Conservation (phyloP, 164 flowering plant species). For the Aristolochia californica region DNA sequence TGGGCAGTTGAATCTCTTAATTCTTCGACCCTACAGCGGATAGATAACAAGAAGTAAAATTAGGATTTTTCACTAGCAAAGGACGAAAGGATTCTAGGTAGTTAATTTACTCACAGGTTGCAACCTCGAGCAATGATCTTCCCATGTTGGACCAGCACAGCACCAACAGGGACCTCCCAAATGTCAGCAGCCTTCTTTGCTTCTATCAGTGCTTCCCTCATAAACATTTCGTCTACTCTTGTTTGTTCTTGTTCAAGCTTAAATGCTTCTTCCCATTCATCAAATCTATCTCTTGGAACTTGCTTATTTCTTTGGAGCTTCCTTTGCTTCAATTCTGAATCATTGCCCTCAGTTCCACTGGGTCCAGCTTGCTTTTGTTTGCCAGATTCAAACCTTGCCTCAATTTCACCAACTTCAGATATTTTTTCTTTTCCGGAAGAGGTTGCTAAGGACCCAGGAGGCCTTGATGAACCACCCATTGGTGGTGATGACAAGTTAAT, state of each 20-base stretch:
- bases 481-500: not conserved
- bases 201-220: slow-evolving; percentile 88
- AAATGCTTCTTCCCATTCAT: slow-evolving; percentile 95
- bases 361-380: slow-evolving; percentile 14
- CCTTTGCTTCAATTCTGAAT: slow-evolving; percentile 39
- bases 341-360: no score
- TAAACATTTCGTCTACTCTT: slow-evolving; percentile 72
- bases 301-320: slow-evolving; percentile 56
- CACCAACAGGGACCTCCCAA: slow-evolving; percentile 99
- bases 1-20: slow-evolving; percentile 91
- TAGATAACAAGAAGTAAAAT: not conserved
- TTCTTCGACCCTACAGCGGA: slow-evolving; percentile 72
- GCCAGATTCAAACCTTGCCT: slow-evolving; percentile 14
- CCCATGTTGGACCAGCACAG: slow-evolving; percentile 78
- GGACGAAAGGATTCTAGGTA: not conserved
- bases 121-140: slow-evolving; percentile 84
- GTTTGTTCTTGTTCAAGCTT: slow-evolving; percentile 59
- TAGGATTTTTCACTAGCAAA: not conserved
- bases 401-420: slow-evolving; percentile 9
- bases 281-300: slow-evolving; percentile 62
- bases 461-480: slow-evolving; percentile 1
- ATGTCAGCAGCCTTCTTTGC: slow-evolving; percentile 85
- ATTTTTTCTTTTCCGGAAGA: slow-evolving; percentile 19
- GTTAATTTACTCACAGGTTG: slow-evolving; percentile 59
- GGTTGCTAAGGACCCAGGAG: slow-evolving; percentile 24